Percentiles rank a stretch among this genome's conserved stretches.
Evolutionary conservation across 31 red algal genomes (phyloP).

Genomic region (Bonnemaisonia californica): DNA sequence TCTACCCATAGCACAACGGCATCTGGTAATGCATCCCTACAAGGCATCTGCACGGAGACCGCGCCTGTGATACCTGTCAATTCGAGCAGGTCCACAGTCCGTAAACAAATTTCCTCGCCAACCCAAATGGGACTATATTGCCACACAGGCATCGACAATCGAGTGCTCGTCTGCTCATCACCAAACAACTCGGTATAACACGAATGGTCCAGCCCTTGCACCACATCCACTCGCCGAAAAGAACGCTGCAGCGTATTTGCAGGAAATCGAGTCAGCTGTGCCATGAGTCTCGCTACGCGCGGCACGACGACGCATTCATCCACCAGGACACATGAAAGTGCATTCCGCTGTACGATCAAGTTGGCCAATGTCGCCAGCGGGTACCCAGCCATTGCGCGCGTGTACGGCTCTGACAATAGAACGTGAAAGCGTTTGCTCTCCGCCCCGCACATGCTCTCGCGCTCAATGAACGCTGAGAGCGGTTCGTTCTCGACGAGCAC

Average conservation of each 20-base stretch:
- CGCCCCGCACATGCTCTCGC: constrained; percentile 1
- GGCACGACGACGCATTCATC: constrained; percentile 35
- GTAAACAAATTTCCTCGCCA: constrained; percentile 30
- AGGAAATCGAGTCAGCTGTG: constrained; percentile 23
- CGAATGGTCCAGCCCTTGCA: constrained; percentile 37
- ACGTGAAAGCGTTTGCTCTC: constrained; percentile 34
- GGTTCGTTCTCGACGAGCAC: not conserved
- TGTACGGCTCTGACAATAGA: constrained; percentile 51
- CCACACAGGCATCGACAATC: constrained; percentile 47
- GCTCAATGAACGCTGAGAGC: constrained; percentile 23
- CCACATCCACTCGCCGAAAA: constrained; percentile 29
- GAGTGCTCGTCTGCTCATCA: constrained; percentile 10
- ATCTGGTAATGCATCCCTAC: not conserved
- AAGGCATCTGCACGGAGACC: constrained; percentile 5
- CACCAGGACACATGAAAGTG: constrained; percentile 11
- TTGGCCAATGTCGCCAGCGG: constrained; percentile 56
- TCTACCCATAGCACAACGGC: constrained; percentile 56
- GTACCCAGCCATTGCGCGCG: constrained; percentile 46
- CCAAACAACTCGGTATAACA: constrained; percentile 25
- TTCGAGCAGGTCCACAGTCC: constrained; percentile 18
- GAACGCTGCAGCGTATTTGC: constrained; percentile 45
- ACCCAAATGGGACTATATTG: constrained; percentile 29
- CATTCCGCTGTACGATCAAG: constrained; percentile 50
- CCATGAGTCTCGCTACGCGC: constrained; percentile 26
- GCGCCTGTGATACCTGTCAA: not conserved